phyloP scores from a whole-genome alignment of 768 basidiomycete species.

The Mycena olivaceomarginata region DNA sequence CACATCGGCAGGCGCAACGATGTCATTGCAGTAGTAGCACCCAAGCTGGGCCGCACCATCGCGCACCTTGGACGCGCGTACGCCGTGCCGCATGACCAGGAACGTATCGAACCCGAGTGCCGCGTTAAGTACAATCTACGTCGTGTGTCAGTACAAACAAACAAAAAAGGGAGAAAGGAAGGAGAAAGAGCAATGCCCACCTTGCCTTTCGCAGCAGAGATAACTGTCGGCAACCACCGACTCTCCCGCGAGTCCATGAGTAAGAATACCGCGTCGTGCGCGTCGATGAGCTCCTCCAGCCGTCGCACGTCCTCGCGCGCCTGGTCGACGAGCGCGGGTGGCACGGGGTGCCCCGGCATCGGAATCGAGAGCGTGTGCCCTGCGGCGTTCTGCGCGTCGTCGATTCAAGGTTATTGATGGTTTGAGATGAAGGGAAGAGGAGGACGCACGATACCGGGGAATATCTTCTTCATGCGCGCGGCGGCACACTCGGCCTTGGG shows the following conservation, averaged over 20 bases:
- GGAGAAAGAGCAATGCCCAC: constrained; percentile 56
- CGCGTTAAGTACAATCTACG: constrained; percentile 92
- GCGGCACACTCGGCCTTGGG: constrained; percentile 96
- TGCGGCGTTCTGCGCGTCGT: constrained; percentile 79
- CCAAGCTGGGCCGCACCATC: constrained; percentile 73
- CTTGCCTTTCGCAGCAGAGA: constrained; percentile 91
- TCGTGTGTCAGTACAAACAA: neutral
- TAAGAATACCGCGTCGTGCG: constrained; percentile 93
- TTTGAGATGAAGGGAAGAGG: neutral
- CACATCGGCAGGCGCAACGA: constrained; percentile 96
- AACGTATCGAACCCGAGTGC: constrained; percentile 97
- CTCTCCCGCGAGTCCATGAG: constrained; percentile 99
- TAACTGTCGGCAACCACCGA: constrained; percentile 95
- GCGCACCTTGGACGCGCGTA: constrained; percentile 63
- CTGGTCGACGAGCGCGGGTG: constrained; percentile 72
- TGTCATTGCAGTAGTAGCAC: constrained; percentile 99
- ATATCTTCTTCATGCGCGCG: constrained; percentile 88
- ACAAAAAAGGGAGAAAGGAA: neutral
- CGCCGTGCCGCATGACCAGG: constrained; percentile 97
- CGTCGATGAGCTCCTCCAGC: constrained; percentile 87
- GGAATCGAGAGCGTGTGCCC: constrained; percentile 90
- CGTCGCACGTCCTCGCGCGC: constrained; percentile 79
- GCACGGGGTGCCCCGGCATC: constrained; percentile 98
- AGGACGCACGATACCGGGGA: constrained; percentile 90
- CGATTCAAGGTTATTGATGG: neutral